Evolutionary conservation across 129 eudicot species (phyloP).

Genomic region (Centaurea solstitialis): DNA sequence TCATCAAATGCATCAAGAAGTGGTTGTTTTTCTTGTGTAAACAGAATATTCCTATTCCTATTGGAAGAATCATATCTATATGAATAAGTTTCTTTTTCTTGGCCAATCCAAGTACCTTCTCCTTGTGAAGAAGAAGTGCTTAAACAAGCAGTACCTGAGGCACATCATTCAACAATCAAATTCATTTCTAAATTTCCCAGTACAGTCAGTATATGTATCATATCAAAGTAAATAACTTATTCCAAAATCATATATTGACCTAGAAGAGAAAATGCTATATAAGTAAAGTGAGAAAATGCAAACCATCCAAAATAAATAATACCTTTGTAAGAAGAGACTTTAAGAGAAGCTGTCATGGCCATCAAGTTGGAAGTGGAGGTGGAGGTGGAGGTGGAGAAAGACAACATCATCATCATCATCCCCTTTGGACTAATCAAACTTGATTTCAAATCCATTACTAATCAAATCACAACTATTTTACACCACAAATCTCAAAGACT

Average conservation of each 20-base stretch:
- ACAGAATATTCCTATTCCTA: conserved; percentile 38
- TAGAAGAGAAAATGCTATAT: neutral
- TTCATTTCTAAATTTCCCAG: too few species aligned
- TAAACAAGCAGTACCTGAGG: conserved; percentile 39
- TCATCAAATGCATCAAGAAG: conserved; percentile 76
- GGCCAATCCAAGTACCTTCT: conserved; percentile 28
- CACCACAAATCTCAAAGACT: conserved; percentile 18
- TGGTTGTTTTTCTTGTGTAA: conserved; percentile 27
- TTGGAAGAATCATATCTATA: conserved; percentile 44
- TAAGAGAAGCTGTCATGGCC: conserved; percentile 15
- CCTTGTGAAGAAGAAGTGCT: conserved; percentile 23
- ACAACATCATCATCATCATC: conserved; percentile 27
- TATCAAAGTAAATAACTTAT: too few species aligned
- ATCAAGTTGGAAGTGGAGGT: conserved; percentile 34
- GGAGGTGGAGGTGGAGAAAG: conserved; percentile 40
- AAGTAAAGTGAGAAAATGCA: too few species aligned
- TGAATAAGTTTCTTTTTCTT: conserved; percentile 42
- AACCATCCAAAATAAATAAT: neutral
- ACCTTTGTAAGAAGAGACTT: conserved; percentile 68
- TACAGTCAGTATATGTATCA: too few species aligned
- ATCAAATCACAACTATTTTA: conserved; percentile 8
- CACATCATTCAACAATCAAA: neutral
- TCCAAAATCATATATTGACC: neutral
- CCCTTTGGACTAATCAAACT: conserved; percentile 35
- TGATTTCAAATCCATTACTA: conserved; percentile 57